A percentile compares a stretch with the other conserved stretches of the same genome.
These are phyloP conservation scores for Helminthosporium solani DNA, from an alignment of 2,329 filamentous ascomycete genomes.

Conservation along the genomic window DNA sequence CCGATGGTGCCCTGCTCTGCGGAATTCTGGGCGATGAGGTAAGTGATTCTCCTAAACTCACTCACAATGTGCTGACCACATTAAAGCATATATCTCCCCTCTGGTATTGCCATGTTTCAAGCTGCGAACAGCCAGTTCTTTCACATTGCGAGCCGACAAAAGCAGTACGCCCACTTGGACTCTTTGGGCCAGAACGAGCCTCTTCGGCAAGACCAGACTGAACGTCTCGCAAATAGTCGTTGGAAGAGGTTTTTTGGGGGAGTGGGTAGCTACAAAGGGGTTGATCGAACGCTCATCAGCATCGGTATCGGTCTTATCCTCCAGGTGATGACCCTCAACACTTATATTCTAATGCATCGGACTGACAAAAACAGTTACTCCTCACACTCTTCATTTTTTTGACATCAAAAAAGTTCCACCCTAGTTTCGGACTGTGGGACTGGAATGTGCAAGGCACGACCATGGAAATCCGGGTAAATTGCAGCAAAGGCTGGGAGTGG, in stretches of 20 bases:
- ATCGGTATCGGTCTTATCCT: slow-evolving; percentile 30
- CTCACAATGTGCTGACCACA: neutral
- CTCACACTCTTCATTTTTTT: slow-evolving; percentile 35
- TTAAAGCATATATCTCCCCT: slow-evolving; percentile 26
- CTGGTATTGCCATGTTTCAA: slow-evolving; percentile 36
- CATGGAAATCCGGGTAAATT: slow-evolving; percentile 24
- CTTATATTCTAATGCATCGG: neutral
- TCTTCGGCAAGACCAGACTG: slow-evolving; percentile 25
- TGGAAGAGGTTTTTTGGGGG: slow-evolving; percentile 26
- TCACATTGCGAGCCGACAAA: slow-evolving; percentile 34
- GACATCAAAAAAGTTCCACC: slow-evolving; percentile 36
- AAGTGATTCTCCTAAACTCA: neutral
- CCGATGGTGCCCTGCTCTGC: slow-evolving; percentile 25
- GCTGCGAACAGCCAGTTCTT: slow-evolving; percentile 40
- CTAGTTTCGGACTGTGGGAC: slow-evolving; percentile 32
- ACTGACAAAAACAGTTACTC: slow-evolving; percentile 14
- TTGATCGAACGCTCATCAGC: slow-evolving; percentile 27
- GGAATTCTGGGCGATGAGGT: slow-evolving; percentile 37
- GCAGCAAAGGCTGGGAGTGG: slow-evolving; percentile 40
- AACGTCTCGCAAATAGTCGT: slow-evolving; percentile 24
- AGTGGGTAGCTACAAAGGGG: slow-evolving; percentile 25
- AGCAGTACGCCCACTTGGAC: slow-evolving; percentile 30
- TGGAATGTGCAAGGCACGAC: slow-evolving; percentile 29
- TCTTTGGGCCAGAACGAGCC: slow-evolving; percentile 24
- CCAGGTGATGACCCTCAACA: slow-evolving; percentile 20